phyloP scores from a whole-genome alignment of 2,329 filamentous ascomycete genomes.

The Diplodia corticola region DNA sequence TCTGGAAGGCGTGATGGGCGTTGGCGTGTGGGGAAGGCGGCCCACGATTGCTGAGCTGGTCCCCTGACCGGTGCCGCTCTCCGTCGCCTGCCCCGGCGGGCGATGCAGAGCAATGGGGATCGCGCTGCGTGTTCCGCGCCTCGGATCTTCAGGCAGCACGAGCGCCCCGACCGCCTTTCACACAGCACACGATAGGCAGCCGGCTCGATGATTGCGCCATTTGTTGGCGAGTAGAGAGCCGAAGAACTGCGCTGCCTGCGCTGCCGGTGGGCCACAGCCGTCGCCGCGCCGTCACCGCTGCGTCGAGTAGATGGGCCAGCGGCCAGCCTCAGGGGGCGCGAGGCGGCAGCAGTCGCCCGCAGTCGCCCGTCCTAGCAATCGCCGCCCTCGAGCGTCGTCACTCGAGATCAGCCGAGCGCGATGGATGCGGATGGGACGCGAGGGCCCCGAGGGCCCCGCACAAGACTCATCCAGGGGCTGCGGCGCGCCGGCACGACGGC shows the following conservation, averaged over 20 bases:
- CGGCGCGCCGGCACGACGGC: conserved; percentile 17
- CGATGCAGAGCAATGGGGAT: conserved; percentile 1
- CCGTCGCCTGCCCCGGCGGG: neutral
- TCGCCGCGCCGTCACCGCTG: conserved; percentile 4
- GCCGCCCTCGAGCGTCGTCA: neutral
- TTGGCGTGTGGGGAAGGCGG: conserved; percentile 5
- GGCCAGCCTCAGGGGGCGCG: neutral
- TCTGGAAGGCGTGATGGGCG: conserved; percentile 6
- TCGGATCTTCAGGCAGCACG: no score
- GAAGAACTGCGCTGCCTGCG: conserved; percentile 16
- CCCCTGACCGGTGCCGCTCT: conserved; percentile 1
- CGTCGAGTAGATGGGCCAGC: conserved; percentile 13
- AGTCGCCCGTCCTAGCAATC: no score
- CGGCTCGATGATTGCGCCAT: conserved; percentile 16
- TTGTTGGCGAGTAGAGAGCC: conserved; percentile 17
- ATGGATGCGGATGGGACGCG: neutral
- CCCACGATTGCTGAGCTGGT: conserved; percentile 11
- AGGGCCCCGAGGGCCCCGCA: neutral
- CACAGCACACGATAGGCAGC: conserved; percentile 10
- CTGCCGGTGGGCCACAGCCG: conserved; percentile 7
- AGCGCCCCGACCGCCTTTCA: no score
- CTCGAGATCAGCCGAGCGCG: neutral
- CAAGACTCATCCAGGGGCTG: conserved; percentile 14
- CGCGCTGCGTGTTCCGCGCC: neutral
- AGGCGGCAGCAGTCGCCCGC: conserved; percentile 5